Evolutionary conservation across 1,139 yeast species (phyloP).

Genomic region (Scheffersomyces insectosa): DNA sequence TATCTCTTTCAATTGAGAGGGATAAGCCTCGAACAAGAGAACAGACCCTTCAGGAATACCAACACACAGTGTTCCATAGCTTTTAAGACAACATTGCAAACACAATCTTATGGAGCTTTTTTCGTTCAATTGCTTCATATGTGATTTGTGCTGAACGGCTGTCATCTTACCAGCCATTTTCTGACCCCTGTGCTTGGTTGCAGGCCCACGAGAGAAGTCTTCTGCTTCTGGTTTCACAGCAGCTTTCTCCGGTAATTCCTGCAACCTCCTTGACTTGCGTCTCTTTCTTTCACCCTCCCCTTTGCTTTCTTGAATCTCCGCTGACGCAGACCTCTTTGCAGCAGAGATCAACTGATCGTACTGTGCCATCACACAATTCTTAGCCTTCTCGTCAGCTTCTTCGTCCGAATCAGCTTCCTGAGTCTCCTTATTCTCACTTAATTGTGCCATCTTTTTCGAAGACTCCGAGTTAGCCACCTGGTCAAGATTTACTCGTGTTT

Average conservation of each 20-base stretch:
- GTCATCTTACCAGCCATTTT: slow-evolving; percentile 12
- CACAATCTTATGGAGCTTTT: slow-evolving; percentile 22
- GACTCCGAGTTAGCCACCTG: slow-evolving; percentile 1
- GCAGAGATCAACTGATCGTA: slow-evolving; percentile 6
- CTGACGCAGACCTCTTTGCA: slow-evolving; percentile 10
- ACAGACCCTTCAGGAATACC: slow-evolving; percentile 21
- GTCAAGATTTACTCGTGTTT: not conserved
- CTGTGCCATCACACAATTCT: slow-evolving; percentile 4
- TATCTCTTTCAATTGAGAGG: slow-evolving; percentile 19
- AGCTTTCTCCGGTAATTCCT: not conserved
- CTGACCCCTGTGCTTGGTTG: not conserved
- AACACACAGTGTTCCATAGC: slow-evolving; percentile 11
- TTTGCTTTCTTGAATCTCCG: slow-evolving; percentile 1
- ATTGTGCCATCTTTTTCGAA: slow-evolving; percentile 5
- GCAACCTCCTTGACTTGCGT: not conserved
- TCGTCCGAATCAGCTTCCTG: slow-evolving; percentile 4
- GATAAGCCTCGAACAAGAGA: slow-evolving; percentile 21
- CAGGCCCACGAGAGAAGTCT: not conserved
- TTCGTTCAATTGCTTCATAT: slow-evolving; percentile 22
- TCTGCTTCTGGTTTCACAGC: not conserved
- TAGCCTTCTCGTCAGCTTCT: not conserved
- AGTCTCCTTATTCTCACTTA: slow-evolving; percentile 5
- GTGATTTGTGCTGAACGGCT: slow-evolving; percentile 14
- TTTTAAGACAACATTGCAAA: slow-evolving; percentile 20
- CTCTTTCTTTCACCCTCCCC: slow-evolving; percentile 4